Base-by-base conservation (phyloP, 345 rosid genomes). In the Sapria himalayana region DNA sequence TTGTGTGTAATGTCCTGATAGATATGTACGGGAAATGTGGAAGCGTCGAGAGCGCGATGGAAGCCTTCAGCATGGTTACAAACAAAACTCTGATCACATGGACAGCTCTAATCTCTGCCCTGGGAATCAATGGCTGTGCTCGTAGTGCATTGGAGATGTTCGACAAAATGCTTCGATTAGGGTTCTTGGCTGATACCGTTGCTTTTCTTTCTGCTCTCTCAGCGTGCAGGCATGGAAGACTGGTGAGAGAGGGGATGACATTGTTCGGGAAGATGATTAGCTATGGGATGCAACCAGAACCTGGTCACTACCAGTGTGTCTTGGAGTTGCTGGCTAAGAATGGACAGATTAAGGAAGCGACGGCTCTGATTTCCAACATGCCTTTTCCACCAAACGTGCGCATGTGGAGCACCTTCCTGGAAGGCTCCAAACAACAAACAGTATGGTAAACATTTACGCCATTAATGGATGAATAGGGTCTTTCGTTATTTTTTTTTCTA, bases 1-100 rank as follows among this genome's bases (percentile, higher is more conserved):
- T 76, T 37, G 67, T 74, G 15, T 66, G 65, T 62, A 81, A 86
- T 54, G 37, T 73, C 15, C 55, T 86, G 51, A 67, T 86, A 59
- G 79, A 76, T 66, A 78, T 86, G 94, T 78, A 86, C 54, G 92
- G 94, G 56, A 81, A 81, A 63, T 81, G 92, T 48, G 97, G 92
- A 33, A 57, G 59, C 65, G 43, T 62, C 9, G 25, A 29, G 41
- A 69, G 72, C 51, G 60, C 70, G 13, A 27, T 62, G 24, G 65
- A 69, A 56, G 48, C 64, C 40, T 81, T 81, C 23, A 54, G 64
- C 23, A 47, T 46, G 42, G 53, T 68, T 60, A 45, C 49, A 5
- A 63, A 66, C 31, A 73, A 63, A 57, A 85, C 74, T 39, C 39
- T 69, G 48, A 56, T 85, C 50, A 68, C 96, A 33, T 86, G 94